Evolutionary conservation across 2,329 filamentous ascomycete species (phyloP).

Genomic region (Aspergillus brunneoviolaceus): DNA sequence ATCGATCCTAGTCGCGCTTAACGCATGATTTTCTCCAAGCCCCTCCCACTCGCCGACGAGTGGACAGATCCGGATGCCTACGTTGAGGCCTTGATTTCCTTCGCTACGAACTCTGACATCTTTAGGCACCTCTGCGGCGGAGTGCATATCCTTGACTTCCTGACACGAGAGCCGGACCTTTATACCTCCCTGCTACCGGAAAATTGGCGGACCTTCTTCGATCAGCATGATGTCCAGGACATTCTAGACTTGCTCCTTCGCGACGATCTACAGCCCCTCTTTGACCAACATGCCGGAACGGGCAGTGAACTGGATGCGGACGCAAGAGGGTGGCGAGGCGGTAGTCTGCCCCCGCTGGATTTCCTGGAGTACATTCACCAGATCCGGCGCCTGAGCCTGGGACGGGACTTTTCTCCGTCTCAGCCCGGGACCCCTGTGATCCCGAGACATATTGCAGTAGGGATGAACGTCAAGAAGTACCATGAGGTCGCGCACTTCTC

Average conservation of each 20-base stretch:
- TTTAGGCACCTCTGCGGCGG: conserved; percentile 91
- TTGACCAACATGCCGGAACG: conserved; percentile 15
- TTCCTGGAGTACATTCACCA: conserved; percentile 71
- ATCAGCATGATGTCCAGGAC: conserved; percentile 67
- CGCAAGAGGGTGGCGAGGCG: conserved; percentile 43
- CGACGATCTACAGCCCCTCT: conserved; percentile 62
- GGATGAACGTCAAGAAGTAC: conserved; percentile 94
- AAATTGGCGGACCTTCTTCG: conserved; percentile 80
- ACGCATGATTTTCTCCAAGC: conserved; percentile 49
- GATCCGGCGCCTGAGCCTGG: conserved; percentile 68
- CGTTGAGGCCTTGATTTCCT: conserved; percentile 72
- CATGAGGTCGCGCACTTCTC: conserved; percentile 93
- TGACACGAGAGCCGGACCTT: conserved; percentile 78
- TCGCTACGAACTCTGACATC: conserved; percentile 69
- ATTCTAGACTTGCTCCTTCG: conserved; percentile 79
- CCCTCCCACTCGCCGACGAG: conserved; percentile 67
- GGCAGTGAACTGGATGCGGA: conserved; percentile 14
- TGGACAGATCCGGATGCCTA: conserved; percentile 75
- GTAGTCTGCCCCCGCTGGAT: conserved; percentile 49
- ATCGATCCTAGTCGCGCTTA: background rate
- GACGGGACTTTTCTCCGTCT: conserved; percentile 56
- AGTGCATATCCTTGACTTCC: conserved; percentile 96
- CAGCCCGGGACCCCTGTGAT: conserved; percentile 50
- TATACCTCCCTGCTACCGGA: conserved; percentile 74
- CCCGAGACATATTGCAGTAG: conserved; percentile 71